Base-by-base conservation (phyloP, 768 basidiomycete species). In the Obba rivulosa region DNA sequence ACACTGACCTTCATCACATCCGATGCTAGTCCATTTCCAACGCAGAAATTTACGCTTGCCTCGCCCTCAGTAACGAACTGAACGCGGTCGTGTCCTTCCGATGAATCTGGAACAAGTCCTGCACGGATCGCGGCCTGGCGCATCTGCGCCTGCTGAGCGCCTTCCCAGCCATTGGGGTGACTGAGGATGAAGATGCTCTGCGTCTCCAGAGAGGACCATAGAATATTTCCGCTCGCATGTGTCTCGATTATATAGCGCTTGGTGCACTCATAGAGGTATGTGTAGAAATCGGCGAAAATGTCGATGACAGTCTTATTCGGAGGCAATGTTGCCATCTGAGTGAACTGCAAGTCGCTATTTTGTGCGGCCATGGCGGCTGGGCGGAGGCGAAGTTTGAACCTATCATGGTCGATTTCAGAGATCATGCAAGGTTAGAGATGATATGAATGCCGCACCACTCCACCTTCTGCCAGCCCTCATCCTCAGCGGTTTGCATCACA, bases 101-200 rank as follows among this genome's bases (percentile, higher is more conserved):
- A 48, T 0, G 61, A 68, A 44, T 74, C 62, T 0, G 71, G 62
- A 10, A 84, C 65, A 18, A 85, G 67, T 8, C 78, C 77, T 0
- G 79, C 81, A n/a, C 58, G 48, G 2, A 75, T 63, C 0, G 79
- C 78, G 1, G 81, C 82, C 20, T 62, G 60, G 3, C 82, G 74
- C 66, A 84, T 79, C 55, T 73, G 67, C 20, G 64, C 65, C 52
- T 84, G 83, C 55, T 85, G 82, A 1, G 59, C 62, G 0, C 79
- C 78, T 52, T 77, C 81, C 82, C 82, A 85, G 0, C 79, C 81
- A 53, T 83, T 83, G 3, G 82, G 82, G 53, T 83, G 81, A 1
- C 74, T 73, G 16, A 84, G 69, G 4, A 85, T 68, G 49, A 74
- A 78, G 25, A 79, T 70, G 24, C 77, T 70, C 7, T 52, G 62